These are phyloP conservation scores for Populus tremula DNA, from an alignment of 345 rosid species.

Conservation along the genomic window DNA sequence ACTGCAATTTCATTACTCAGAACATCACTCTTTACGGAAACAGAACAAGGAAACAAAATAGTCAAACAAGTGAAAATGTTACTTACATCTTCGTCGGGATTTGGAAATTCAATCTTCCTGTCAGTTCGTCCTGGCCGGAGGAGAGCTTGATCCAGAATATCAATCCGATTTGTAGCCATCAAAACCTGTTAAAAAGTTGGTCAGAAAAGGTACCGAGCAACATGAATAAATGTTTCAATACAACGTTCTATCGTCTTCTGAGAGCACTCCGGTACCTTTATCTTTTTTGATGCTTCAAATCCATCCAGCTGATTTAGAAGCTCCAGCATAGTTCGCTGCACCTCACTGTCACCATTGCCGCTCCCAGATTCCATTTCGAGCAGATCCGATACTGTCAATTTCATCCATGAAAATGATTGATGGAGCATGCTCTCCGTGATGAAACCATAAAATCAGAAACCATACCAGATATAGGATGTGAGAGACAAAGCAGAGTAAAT, in stretches of 20 bases:
- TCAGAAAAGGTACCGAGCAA: not conserved
- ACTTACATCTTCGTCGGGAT: slow-evolving; percentile 86
- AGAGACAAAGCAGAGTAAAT: slow-evolving; percentile 1
- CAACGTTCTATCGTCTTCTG: not conserved
- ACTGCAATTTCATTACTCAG: slow-evolving; percentile 47
- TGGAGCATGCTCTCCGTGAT: slow-evolving; percentile 87
- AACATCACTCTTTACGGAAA: not conserved
- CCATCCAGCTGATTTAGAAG: slow-evolving; percentile 99
- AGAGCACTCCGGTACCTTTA: slow-evolving; percentile 52
- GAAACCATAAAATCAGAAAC: slow-evolving; percentile 3
- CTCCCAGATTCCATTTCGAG: slow-evolving; percentile 99
- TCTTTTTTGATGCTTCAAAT: slow-evolving; percentile 97
- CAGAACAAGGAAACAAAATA: not conserved
- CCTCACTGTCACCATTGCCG: slow-evolving; percentile 98
- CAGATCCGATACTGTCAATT: slow-evolving; percentile 96
- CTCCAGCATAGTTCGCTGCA: slow-evolving; percentile 98
- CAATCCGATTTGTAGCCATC: slow-evolving; percentile 58
- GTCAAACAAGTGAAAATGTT: not conserved
- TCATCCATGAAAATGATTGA: slow-evolving; percentile 98
- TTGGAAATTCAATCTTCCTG: slow-evolving; percentile 30
- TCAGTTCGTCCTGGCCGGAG: slow-evolving; percentile 18
- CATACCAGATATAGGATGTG: not conserved
- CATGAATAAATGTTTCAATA: not conserved
- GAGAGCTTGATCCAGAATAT: slow-evolving; percentile 21
- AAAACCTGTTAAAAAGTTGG: slow-evolving; percentile 54